phyloP scores from a whole-genome alignment of 2,329 filamentous ascomycete genomes.

The Pseudocercospora ulei region DNA sequence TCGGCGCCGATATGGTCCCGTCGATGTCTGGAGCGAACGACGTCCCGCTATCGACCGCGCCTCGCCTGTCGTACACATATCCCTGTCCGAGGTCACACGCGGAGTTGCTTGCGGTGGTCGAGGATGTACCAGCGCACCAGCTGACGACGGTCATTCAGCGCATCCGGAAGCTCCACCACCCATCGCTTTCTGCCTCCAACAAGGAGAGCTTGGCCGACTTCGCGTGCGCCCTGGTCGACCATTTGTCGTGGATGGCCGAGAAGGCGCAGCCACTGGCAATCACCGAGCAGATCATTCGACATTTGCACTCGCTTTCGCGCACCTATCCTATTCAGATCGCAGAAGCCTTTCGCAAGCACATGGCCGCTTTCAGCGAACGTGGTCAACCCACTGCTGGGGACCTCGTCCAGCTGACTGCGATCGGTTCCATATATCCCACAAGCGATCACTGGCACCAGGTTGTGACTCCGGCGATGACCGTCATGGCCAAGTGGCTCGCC shows the following conservation, averaged over 20 bases:
- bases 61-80: slow-evolving; percentile 59
- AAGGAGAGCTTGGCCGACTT: slow-evolving; percentile 71
- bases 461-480: slow-evolving; percentile 76
- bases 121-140: slow-evolving; percentile 53
- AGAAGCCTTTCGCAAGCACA: slow-evolving; percentile 63
- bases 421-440: slow-evolving; percentile 79
- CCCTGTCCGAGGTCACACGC: slow-evolving; percentile 69
- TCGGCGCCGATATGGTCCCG: slow-evolving; percentile 25
- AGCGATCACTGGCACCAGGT: slow-evolving; percentile 97
- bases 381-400: slow-evolving; percentile 57
- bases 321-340: slow-evolving; percentile 70
- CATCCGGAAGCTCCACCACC: slow-evolving; percentile 84
- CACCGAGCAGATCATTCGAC: slow-evolving; percentile 71
- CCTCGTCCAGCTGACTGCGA: slow-evolving; percentile 69
- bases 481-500: slow-evolving; percentile 73
- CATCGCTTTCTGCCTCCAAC: slow-evolving; percentile 73
- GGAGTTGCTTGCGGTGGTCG: slow-evolving; percentile 59
- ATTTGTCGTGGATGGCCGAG: slow-evolving; percentile 51
- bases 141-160: slow-evolving; percentile 73
- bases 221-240: slow-evolving; percentile 55
- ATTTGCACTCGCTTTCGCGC: slow-evolving; percentile 86
- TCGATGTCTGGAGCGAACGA: slow-evolving; percentile 14
- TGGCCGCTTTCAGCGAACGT: slow-evolving; percentile 49
- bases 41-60: slow-evolving; percentile 37
- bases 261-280: slow-evolving; percentile 50